Conservation (phyloP, 371 early-diverging fungal genomes). For the Apophysomyces sp. region DNA sequence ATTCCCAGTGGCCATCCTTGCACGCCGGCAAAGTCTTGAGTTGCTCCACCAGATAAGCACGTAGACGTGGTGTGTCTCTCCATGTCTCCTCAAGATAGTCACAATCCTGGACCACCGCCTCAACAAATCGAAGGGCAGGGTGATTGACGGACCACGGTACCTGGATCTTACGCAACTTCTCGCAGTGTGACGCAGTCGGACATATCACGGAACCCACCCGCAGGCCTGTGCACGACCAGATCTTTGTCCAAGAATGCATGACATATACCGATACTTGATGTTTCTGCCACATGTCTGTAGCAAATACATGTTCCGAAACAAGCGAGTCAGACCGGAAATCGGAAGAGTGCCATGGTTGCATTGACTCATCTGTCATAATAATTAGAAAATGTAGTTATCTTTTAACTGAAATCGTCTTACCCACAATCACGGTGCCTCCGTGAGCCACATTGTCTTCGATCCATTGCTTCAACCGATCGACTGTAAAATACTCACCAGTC, state of each 20-base stretch:
- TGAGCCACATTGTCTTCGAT: conserved; percentile 62
- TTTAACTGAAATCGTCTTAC: conserved; percentile 31
- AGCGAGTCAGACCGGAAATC: conserved; percentile 78
- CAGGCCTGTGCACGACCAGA: conserved; percentile 89
- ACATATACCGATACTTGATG: conserved; percentile 74
- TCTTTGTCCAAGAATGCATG: conserved; percentile 90
- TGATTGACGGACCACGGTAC: conserved; percentile 91
- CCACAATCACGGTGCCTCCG: conserved; percentile 73
- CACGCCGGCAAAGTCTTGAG: conserved; percentile 31
- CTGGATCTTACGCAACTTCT: conserved; percentile 69
- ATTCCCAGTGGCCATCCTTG: conserved; percentile 55
- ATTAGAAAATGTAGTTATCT: neutral
- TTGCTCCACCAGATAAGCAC: conserved; percentile 59
- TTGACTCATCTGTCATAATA: conserved; percentile 68
- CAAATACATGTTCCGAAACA: conserved; percentile 61
- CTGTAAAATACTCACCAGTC: conserved; percentile 78
- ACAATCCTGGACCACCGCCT: conserved; percentile 69
- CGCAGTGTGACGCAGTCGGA: conserved; percentile 70
- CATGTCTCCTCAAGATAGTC: conserved; percentile 75
- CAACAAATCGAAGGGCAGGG: conserved; percentile 77
- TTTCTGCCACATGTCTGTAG: conserved; percentile 52
- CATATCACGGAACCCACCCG: conserved; percentile 86
- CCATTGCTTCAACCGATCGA: conserved; percentile 69
- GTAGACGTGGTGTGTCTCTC: conserved; percentile 66
- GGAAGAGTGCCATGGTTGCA: conserved; percentile 85